Evolutionary conservation across 2,329 filamentous ascomycete species (phyloP).

Genomic region (Nemania sp.): DNA sequence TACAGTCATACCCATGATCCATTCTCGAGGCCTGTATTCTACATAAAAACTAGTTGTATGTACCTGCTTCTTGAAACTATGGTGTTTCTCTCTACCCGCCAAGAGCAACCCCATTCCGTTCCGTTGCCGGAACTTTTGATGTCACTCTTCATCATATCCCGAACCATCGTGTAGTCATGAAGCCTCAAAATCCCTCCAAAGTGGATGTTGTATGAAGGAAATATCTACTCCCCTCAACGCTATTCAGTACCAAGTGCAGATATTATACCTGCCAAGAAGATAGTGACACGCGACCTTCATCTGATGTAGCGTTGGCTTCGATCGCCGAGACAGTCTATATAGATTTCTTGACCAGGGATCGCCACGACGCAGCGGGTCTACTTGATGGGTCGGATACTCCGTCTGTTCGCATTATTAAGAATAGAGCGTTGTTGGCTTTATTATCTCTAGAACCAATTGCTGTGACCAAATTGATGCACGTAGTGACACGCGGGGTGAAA

Average conservation of each 20-base stretch:
- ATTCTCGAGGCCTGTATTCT: too few relatives aligned
- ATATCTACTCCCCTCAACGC: neutral
- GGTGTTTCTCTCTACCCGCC: too few relatives aligned
- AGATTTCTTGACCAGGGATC: neutral
- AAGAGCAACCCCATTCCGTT: neutral
- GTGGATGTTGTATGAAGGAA: neutral
- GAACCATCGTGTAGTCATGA: neutral
- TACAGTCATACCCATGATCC: too few relatives aligned
- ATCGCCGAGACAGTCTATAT: neutral
- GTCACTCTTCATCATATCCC: neutral
- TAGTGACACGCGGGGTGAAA: neutral
- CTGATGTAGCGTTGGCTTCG: neutral
- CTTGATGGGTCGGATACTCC: too few relatives aligned
- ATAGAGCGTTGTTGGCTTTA: neutral
- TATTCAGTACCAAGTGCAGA: neutral
- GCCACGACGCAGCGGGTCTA: neutral
- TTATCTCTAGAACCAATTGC: neutral
- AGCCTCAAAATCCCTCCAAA: neutral
- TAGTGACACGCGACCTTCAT: neutral
- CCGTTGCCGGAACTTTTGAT: neutral
- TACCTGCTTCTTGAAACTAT: too few relatives aligned
- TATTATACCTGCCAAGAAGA: neutral
- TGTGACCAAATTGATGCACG: neutral
- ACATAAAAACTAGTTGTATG: too few relatives aligned
- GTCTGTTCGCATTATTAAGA: neutral